Evolutionary conservation across 805 yeast genomes (phyloP), one percentile per base, ranked within the genome.

Genomic region (Candida boidinii): DNA sequence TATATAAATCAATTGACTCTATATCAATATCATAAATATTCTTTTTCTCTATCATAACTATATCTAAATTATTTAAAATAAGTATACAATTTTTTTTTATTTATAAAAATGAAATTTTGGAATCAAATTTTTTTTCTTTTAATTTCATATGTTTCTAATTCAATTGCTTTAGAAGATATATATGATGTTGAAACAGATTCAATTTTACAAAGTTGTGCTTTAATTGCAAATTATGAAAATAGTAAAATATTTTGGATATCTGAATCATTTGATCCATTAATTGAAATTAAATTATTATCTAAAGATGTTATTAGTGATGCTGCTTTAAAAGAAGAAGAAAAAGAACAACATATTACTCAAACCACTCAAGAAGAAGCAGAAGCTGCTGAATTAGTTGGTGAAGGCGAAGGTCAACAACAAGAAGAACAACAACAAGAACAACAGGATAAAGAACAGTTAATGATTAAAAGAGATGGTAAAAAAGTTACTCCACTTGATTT

Each of bases 161-260:
- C n/a, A n/a, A n/a, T n/a, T n/a, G 50, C 54, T 2, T 26, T 54
- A 11, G 43, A 39, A 20, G 61, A 56, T 31, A 13, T 23, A 4
- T 45, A 53, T 21, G 29, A 35, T 3, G 26, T 56, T 7, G 36
- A 38, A 13, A 39, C 42, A 9, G 43, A 41, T n/a, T 37, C 35
- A 26, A 39, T 44, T 9, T 37, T 51, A 11, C 58, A 54, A 37
- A 42, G 54, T 1, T 56, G 62, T 33, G 54, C 62, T 2, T 49
- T 45, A 29, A 41, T 56, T 13, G 51, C 54, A 7, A 41, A 49
- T 26, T 46, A 48, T 23, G 47, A 50, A 21, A 34, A 34, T 14
- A 39, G 48, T 5, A 23, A 17, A 19, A n/a, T 36, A 16, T 43
- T 38, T 34, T 30, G 34, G 16, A 31, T 44, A 2, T 42, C 48